These are phyloP conservation scores for Rhizophlyctis rosea DNA, from an alignment of 192 early-diverging fungal genomes.

Conservation along the genomic window DNA sequence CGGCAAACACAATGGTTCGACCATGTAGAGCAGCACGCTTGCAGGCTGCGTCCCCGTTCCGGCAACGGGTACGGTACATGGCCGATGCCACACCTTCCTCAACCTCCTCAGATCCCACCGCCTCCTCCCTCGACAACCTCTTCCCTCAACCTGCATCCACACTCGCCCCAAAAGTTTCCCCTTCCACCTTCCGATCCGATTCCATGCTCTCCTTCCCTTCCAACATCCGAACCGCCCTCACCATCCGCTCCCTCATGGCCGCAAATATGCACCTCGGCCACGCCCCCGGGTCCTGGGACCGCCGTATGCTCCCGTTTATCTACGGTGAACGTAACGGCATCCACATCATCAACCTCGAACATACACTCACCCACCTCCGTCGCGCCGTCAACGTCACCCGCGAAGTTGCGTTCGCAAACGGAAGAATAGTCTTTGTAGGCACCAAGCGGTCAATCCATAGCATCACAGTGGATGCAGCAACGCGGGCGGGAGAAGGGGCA, in stretches of 20 bases:
- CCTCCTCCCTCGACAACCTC: too few relatives aligned
- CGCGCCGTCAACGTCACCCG: constrained; percentile 72
- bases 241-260: constrained; percentile 50
- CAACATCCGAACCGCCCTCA: constrained; percentile 22
- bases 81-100: too few relatives aligned
- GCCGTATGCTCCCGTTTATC: constrained; percentile 79
- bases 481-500: constrained; percentile 60
- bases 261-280: constrained; percentile 91
- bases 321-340: constrained; percentile 85
- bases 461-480: constrained; percentile 75
- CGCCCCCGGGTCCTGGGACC: constrained; percentile 70
- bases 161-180: too few relatives aligned
- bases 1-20: too few relatives aligned
- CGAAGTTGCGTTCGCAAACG: constrained; percentile 70
- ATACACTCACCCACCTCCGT: constrained; percentile 78
- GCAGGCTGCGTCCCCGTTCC: too few relatives aligned
- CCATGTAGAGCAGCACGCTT: too few relatives aligned
- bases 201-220: constrained; percentile 21
- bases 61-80: too few relatives aligned
- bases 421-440: constrained; percentile 83
- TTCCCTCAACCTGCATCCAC: too few relatives aligned
- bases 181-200: too few relatives aligned
- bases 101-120: too few relatives aligned
- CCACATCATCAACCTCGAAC: constrained; percentile 91
- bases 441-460: constrained; percentile 66